These are phyloP conservation scores for Paracoccidioides lutzii DNA, from an alignment of 2,329 filamentous ascomycete species.

Conservation along the genomic window DNA sequence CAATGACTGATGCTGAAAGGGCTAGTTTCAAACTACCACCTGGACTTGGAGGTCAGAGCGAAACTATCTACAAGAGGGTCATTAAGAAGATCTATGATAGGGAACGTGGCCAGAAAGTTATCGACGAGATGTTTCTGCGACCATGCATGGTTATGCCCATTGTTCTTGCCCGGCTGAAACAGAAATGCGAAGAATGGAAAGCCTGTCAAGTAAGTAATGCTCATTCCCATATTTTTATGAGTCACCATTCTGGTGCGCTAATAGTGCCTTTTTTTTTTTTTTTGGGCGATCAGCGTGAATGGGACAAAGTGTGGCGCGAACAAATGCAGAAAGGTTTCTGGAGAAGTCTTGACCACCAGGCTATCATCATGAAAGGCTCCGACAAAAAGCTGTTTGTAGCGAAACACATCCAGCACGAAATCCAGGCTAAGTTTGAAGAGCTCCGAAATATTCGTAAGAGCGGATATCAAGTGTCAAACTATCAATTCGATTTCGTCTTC, in stretches of 20 bases:
- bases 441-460: constrained; percentile 60
- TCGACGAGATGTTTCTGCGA: constrained; percentile 70
- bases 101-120: constrained; percentile 71
- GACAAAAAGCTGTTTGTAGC: constrained; percentile 87
- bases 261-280: neutral
- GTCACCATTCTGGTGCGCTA: neutral
- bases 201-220: constrained; percentile 52
- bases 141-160: constrained; percentile 83
- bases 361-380: constrained; percentile 70
- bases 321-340: constrained; percentile 93
- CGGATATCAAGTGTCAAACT: constrained; percentile 46
- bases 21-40: constrained; percentile 64
- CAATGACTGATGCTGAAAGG: constrained; percentile 61
- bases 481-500: constrained; percentile 67
- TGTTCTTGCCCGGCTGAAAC: constrained; percentile 76
- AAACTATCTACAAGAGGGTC: constrained; percentile 91
- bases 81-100: constrained; percentile 93
- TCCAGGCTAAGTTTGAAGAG: constrained; percentile 87
- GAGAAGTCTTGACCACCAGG: constrained; percentile 93
- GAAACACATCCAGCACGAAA: constrained; percentile 79
- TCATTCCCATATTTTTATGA: neutral
- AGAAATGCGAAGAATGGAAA: constrained; percentile 96
- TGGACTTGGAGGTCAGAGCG: constrained; percentile 81
- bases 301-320: constrained; percentile 97
- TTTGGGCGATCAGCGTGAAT: constrained; percentile 62